Conservation (phyloP, 495 filamentous ascomycete genomes). For the Penicillium arizonense region DNA sequence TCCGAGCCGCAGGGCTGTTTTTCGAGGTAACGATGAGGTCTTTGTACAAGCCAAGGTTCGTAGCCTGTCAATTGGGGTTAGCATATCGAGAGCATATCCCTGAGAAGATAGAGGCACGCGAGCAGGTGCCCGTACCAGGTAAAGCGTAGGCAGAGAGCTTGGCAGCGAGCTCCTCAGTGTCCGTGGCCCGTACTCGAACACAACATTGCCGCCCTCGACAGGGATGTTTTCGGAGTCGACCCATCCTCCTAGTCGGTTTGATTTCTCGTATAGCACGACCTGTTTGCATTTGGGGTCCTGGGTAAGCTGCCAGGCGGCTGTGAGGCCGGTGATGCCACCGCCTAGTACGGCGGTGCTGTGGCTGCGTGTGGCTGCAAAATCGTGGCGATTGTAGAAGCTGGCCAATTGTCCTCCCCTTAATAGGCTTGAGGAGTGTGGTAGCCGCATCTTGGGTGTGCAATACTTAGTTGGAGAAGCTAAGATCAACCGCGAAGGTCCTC, state of each 20-base stretch:
- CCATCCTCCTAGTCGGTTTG: slow-evolving; percentile 76
- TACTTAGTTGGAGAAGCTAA: slow-evolving; percentile 2
- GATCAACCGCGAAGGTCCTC: slow-evolving; percentile 3
- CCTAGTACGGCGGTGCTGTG: slow-evolving; percentile 73
- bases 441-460: slow-evolving; percentile 27
- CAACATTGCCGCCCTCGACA: slow-evolving; percentile 58
- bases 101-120: background rate
- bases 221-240: slow-evolving; percentile 63
- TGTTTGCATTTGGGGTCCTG: slow-evolving; percentile 55
- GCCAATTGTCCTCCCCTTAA: slow-evolving; percentile 19
- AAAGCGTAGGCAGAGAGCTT: slow-evolving; percentile 47
- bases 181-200: slow-evolving; percentile 85
- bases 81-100: background rate
- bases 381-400: slow-evolving; percentile 13
- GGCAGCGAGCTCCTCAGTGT: slow-evolving; percentile 60
- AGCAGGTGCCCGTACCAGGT: slow-evolving; percentile 49
- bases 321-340: slow-evolving; percentile 87
- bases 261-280: slow-evolving; percentile 79
- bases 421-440: slow-evolving; percentile 23
- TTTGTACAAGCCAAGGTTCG: slow-evolving; percentile 57
- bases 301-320: slow-evolving; percentile 71
- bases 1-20: slow-evolving; percentile 47
- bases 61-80: slow-evolving; percentile 48
- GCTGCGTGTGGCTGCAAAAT: slow-evolving; percentile 8
- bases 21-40: slow-evolving; percentile 60